These are phyloP conservation scores for Alnus glutinosa DNA, from an alignment of 306 rosid genomes.

Conservation along the genomic window DNA sequence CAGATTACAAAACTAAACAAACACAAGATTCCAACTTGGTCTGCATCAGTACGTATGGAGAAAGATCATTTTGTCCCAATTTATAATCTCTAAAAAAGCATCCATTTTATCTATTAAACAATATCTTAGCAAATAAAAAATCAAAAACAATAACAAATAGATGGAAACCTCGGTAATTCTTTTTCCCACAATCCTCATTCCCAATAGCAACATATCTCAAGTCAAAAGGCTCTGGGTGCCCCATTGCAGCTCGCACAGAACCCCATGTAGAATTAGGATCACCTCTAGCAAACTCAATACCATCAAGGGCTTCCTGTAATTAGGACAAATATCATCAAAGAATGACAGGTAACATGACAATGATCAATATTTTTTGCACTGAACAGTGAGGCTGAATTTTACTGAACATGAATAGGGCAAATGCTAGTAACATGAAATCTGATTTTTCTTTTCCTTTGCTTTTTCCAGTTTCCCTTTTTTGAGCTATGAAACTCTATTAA, in stretches of 20 bases:
- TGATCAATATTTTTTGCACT: not conserved
- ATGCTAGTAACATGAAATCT: not conserved
- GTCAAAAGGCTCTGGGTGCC: slow-evolving; percentile 78
- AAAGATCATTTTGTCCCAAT: not conserved
- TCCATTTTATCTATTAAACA: not conserved
- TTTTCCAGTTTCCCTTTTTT: not conserved
- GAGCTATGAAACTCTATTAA: not conserved
- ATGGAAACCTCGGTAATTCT: slow-evolving; percentile 59
- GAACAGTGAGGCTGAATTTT: not conserved
- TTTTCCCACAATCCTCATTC: slow-evolving; percentile 70
- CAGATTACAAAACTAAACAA: too few relatives aligned
- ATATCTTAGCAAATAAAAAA: not conserved
- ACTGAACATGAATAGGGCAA: not conserved
- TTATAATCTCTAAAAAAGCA: not conserved
- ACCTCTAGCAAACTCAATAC: slow-evolving; percentile 91
- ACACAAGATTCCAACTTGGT: too few relatives aligned
- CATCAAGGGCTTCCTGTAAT: slow-evolving; percentile 89
- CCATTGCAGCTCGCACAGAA: slow-evolving; percentile 70
- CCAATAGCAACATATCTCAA: slow-evolving; percentile 70
- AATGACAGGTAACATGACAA: not conserved
- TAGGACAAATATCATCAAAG: slow-evolving; percentile 9
- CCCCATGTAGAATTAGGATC: slow-evolving; percentile 66
- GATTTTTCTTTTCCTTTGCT: not conserved
- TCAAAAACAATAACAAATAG: slow-evolving; percentile 9
- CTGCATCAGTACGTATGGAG: too few relatives aligned